Base-by-base conservation (phyloP, 2,329 filamentous ascomycete species). In the Aaosphaeria pasadenensis region DNA sequence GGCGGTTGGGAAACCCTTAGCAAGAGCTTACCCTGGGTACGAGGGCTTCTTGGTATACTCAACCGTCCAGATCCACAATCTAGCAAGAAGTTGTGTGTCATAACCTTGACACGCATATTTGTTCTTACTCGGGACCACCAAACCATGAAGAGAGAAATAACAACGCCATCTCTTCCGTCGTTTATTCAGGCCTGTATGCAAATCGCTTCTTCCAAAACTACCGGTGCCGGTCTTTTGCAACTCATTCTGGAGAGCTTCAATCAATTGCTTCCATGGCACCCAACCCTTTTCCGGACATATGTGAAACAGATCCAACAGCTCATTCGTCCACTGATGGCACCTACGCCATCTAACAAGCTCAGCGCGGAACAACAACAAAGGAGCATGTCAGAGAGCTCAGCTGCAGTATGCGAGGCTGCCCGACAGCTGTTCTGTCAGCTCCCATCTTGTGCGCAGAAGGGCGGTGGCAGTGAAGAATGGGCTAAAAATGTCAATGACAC, bases 1-100 rank as follows among this genome's bases (percentile, higher is more conserved):
- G 91, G 91, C 28, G 90, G 90, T 41, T 90, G 88, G 84, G 89
- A 95, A 63, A 83, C 87, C 49, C 77, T 96, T 50, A 84, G 85
- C 53, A 84, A 83, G 45, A 83, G 82, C 32, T 84, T 85, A 59
- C 77, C 84, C 3, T 96, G 92, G 88, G 85, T 94, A 52, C 78
- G 82, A 56, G 85, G 83, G n/a, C 73, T 96, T 31, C 71, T 96
- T 44, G 80, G 81, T 1, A 81, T 95, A 46, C 69, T 96, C 35
- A 84, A 85, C 83, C 95, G 90, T 79, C 84, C 86, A 7, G 90
- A 95, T 60, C 84, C 89, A 3, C 69, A 81, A 5, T 82, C 86
- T 4, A 85, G 85, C 32, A 95, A 94, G 65, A 87, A 87, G 65
- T 71, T 96, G 49, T 83, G 83, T 56, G 76, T 96, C 43, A 81